A percentile compares a stretch with the other conserved stretches of the same genome.
These are phyloP conservation scores for Teunomyces panamensis DNA, from an alignment of 805 yeast genomes.

Conservation along the genomic window DNA sequence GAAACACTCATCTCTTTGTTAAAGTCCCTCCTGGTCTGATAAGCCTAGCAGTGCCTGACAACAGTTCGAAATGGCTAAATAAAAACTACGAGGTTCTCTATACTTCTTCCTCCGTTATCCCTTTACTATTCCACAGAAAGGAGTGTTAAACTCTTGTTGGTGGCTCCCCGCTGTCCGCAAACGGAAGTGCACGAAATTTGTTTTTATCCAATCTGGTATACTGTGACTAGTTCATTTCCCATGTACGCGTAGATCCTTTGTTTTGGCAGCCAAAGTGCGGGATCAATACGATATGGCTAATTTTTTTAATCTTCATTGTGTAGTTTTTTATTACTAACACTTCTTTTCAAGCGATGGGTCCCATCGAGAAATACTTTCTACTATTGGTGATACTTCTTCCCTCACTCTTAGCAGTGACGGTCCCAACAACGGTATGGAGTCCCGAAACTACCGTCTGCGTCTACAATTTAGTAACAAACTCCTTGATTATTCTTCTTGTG, in stretches of 20 bases:
- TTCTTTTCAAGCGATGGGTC: background rate
- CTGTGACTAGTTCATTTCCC: background rate
- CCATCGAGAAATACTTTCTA: conserved; percentile 1
- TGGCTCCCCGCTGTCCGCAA: background rate
- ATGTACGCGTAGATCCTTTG: conserved; percentile 1
- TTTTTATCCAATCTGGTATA: background rate
- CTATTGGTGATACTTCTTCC: conserved; percentile 16
- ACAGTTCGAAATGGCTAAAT: background rate
- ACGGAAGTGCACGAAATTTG: background rate
- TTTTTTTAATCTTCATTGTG: conserved; percentile 1
- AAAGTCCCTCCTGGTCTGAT: background rate
- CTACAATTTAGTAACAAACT: conserved; percentile 28
- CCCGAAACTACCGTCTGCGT: conserved; percentile 13
- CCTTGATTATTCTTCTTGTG: conserved; percentile 27
- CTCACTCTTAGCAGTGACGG: conserved; percentile 21
- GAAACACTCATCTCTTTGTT: background rate
- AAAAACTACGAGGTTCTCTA: too few relatives aligned
- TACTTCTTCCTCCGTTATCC: too few relatives aligned
- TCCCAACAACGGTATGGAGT: conserved; percentile 16
- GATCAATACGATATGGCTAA: background rate
- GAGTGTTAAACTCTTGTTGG: background rate
- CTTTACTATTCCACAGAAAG: too few relatives aligned
- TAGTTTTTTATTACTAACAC: background rate
- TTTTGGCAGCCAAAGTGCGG: conserved; percentile 3
- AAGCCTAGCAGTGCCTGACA: background rate